Evolutionary conservation across 2,329 filamentous ascomycete genomes (phyloP).

Genomic region (Aspergillus sp.): DNA sequence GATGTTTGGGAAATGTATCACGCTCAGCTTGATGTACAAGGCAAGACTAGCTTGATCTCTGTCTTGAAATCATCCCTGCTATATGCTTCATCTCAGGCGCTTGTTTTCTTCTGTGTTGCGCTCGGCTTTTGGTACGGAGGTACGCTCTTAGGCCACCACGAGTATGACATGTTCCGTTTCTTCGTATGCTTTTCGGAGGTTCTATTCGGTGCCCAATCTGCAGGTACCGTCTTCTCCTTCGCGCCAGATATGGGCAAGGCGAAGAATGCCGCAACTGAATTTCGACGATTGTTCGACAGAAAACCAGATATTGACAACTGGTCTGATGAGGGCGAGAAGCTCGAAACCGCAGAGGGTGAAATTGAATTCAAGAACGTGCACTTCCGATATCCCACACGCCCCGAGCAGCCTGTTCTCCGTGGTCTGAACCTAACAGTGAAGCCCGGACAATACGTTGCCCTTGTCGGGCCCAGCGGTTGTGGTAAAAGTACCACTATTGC

Average conservation of each 20-base stretch:
- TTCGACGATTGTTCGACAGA: slow-evolving; percentile 82
- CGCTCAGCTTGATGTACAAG: slow-evolving; percentile 64
- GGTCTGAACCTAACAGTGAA: slow-evolving; percentile 64
- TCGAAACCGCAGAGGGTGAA: slow-evolving; percentile 68
- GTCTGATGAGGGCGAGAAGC: slow-evolving; percentile 65
- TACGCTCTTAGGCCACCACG: slow-evolving; percentile 66
- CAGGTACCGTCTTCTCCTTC: slow-evolving; percentile 84
- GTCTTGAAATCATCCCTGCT: slow-evolving; percentile 74
- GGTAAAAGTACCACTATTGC: slow-evolving; percentile 94
- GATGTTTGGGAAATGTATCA: slow-evolving; percentile 77
- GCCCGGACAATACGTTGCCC: slow-evolving; percentile 58
- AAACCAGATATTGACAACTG: slow-evolving; percentile 80
- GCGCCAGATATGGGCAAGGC: slow-evolving; percentile 93
- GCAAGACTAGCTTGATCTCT: slow-evolving; percentile 67
- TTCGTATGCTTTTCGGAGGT: slow-evolving; percentile 87
- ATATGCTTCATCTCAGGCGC: slow-evolving; percentile 80
- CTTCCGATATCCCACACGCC: slow-evolving; percentile 89
- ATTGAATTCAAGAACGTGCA: slow-evolving; percentile 92
- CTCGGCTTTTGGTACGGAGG: slow-evolving; percentile 94
- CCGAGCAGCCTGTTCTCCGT: slow-evolving; percentile 86
- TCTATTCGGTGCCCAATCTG: slow-evolving; percentile 89
- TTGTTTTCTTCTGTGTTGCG: slow-evolving; percentile 80
- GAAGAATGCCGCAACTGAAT: slow-evolving; percentile 74
- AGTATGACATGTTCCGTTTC: slow-evolving; percentile 82
- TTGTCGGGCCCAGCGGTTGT: slow-evolving; percentile 92